phyloP scores from a whole-genome alignment of 2,329 filamentous ascomycete genomes.

The Pseudogymnoascus verrucosus region DNA sequence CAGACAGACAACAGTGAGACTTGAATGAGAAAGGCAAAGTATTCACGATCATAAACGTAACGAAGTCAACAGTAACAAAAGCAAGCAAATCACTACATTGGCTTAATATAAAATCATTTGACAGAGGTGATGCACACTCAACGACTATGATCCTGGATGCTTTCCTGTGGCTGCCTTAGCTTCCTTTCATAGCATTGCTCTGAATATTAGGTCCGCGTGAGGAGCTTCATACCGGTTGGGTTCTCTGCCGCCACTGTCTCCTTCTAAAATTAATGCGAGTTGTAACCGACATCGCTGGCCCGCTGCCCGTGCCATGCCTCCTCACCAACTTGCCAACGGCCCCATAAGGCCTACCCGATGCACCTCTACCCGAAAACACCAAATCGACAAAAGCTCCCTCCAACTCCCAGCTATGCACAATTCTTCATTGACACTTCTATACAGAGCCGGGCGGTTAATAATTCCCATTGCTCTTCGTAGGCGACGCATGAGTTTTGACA shows the following conservation, averaged over 20 bases:
- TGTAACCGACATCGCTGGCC: background rate
- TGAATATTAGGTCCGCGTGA: background rate
- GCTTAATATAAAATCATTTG: background rate
- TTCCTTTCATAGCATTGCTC: background rate
- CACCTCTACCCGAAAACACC: background rate
- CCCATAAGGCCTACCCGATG: background rate
- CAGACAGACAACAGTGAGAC: background rate
- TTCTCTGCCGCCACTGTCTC: background rate
- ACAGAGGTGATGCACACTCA: background rate
- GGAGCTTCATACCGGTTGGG: background rate
- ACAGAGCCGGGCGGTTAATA: conserved; percentile 3
- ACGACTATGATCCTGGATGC: background rate
- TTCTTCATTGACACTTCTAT: background rate
- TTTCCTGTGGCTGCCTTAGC: background rate
- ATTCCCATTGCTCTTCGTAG: conserved; percentile 2
- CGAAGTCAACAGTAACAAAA: background rate
- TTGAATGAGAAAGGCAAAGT: background rate
- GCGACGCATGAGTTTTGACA: background rate
- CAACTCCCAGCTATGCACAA: conserved; percentile 7
- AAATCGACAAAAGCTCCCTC: conserved; percentile 1
- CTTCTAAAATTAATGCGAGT: conserved; percentile 1
- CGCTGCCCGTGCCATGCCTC: background rate
- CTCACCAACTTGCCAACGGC: background rate
- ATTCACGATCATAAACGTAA: background rate
- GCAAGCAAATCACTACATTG: background rate